Evolutionary conservation across 2,329 filamentous ascomycete species (phyloP).

Genomic region (Penicillium concentricum): DNA sequence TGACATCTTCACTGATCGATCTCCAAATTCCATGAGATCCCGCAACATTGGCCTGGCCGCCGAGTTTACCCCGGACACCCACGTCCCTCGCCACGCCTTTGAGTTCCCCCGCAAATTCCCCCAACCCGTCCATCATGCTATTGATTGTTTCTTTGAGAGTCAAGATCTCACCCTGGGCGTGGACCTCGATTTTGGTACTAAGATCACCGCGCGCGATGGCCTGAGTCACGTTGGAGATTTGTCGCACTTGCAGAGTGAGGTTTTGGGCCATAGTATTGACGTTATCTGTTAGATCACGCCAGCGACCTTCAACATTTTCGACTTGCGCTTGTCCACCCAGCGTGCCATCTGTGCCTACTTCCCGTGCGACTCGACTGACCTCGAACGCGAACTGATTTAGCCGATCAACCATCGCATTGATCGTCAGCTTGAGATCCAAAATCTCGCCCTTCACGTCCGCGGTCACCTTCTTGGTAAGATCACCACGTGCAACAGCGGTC

Average conservation of each 20-base stretch:
- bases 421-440: slow-evolving; percentile 83
- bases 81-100: slow-evolving; percentile 92
- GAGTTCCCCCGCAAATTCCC: slow-evolving; percentile 90
- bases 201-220: slow-evolving; percentile 91
- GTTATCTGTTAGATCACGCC: slow-evolving; percentile 63
- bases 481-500: slow-evolving; percentile 85
- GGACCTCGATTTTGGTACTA: slow-evolving; percentile 89
- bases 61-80: slow-evolving; percentile 94
- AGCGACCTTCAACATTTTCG: slow-evolving; percentile 61
- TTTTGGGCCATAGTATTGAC: slow-evolving; percentile 65
- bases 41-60: slow-evolving; percentile 89
- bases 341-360: slow-evolving; percentile 61
- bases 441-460: slow-evolving; percentile 91
- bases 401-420: slow-evolving; percentile 64
- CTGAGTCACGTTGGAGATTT: slow-evolving; percentile 87
- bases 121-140: slow-evolving; percentile 91
- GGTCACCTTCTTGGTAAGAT: slow-evolving; percentile 89
- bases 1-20: slow-evolving; percentile 92
- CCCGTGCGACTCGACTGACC: slow-evolving; percentile 61
- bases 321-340: slow-evolving; percentile 60
- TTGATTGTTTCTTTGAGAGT: slow-evolving; percentile 93
- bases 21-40: slow-evolving; percentile 91
- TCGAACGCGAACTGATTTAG: slow-evolving; percentile 61
- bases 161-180: slow-evolving; percentile 87
- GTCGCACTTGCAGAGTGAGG: slow-evolving; percentile 66